phyloP scores from a whole-genome alignment of 225 moss, liverwort and hornwort species.

The Sphagnum tenellum region DNA sequence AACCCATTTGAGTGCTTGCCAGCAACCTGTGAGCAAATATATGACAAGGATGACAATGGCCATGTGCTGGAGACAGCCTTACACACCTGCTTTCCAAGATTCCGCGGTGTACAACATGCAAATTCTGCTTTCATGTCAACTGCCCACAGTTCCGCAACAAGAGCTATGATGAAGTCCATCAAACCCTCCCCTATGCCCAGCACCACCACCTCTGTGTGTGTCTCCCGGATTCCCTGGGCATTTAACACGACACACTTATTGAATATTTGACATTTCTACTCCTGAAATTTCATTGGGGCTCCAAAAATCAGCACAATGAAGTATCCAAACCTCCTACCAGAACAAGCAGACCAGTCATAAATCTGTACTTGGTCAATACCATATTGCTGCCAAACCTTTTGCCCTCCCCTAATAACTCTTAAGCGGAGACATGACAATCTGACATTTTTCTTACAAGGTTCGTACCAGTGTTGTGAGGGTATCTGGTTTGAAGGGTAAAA shows the following conservation, averaged over 20 bases:
- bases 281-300: background rate
- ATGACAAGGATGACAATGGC: too few relatives aligned
- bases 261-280: background rate
- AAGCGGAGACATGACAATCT: too few relatives aligned
- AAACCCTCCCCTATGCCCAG: conserved; percentile 24
- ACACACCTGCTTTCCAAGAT: conserved; percentile 3
- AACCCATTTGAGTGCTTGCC: background rate
- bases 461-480: too few relatives aligned
- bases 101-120: background rate
- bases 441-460: too few relatives aligned
- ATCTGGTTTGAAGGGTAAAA: too few relatives aligned
- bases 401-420: too few relatives aligned
- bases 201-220: conserved; percentile 38
- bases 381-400: background rate
- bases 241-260: background rate
- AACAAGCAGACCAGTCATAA: background rate
- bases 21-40: background rate
- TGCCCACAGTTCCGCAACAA: conserved; percentile 32
- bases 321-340: background rate
- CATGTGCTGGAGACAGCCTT: too few relatives aligned
- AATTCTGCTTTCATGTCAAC: conserved; percentile 20
- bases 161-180: conserved; percentile 17
- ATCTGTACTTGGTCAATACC: background rate
- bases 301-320: background rate
- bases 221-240: conserved; percentile 20